Percentiles rank a stretch among this genome's conserved stretches.
These are phyloP conservation scores for Saccharomycopsis oosterbeekiorum DNA, from an alignment of 805 yeast species.

Conservation along the genomic window DNA sequence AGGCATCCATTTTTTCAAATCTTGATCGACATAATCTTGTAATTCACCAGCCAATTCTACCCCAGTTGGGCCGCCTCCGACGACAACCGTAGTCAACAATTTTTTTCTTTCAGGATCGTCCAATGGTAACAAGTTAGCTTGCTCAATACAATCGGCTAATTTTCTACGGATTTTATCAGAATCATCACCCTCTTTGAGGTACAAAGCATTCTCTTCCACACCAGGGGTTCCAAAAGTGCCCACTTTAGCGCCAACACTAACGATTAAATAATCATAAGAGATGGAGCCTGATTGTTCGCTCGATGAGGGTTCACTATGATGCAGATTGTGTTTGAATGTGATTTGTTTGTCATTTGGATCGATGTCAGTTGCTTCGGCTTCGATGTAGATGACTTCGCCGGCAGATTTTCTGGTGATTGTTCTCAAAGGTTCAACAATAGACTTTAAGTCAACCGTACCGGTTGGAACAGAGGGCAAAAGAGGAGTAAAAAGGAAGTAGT, in stretches of 20 bases:
- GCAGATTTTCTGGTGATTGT: conserved; percentile 69
- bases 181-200: conserved; percentile 84
- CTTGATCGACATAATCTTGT: conserved; percentile 90
- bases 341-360: conserved; percentile 64
- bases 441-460: conserved; percentile 81
- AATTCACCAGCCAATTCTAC: conserved; percentile 96
- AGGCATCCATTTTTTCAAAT: conserved; percentile 82
- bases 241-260: conserved; percentile 93
- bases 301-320: conserved; percentile 3
- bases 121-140: conserved; percentile 71
- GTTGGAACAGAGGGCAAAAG: conserved; percentile 90
- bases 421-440: conserved; percentile 90
- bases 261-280: conserved; percentile 72
- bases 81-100: conserved; percentile 79
- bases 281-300: conserved; percentile 32
- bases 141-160: conserved; percentile 80
- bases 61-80: conserved; percentile 99
- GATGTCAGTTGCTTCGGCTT: conserved; percentile 81
- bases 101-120: conserved; percentile 71
- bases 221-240: conserved; percentile 94
- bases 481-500: conserved; percentile 94
- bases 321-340: conserved; percentile 44
- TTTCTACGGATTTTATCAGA: conserved; percentile 75
- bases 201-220: conserved; percentile 78
- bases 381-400: conserved; percentile 73